A percentile compares a stretch with the other conserved stretches of the same genome.
phyloP scores from a whole-genome alignment of 805 yeast species.

The Jamesozyma rosinii region DNA sequence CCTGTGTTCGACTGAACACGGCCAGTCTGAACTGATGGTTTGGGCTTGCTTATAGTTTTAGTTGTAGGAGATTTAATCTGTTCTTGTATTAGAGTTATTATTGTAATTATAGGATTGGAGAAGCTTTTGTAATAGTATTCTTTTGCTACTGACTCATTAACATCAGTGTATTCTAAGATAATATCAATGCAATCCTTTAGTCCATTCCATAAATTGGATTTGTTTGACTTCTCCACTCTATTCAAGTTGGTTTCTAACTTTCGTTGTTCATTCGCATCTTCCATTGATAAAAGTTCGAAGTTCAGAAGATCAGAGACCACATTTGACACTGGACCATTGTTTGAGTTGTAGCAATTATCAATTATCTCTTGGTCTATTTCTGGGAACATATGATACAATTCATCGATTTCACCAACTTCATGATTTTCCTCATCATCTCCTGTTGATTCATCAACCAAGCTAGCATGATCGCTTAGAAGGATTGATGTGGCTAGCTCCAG shows the following conservation, averaged over 20 bases:
- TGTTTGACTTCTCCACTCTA: neutral
- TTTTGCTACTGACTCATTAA: conserved; percentile 11
- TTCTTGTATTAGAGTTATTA: conserved; percentile 30
- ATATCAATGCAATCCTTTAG: conserved; percentile 12
- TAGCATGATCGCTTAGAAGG: conserved; percentile 14
- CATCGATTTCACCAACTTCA: conserved; percentile 2
- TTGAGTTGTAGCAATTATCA: conserved; percentile 23
- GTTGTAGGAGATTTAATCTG: neutral
- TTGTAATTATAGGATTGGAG: conserved; percentile 27
- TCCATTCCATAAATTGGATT: conserved; percentile 11
- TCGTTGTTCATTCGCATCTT: conserved; percentile 10
- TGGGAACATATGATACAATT: conserved; percentile 40
- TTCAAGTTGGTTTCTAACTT: conserved; percentile 7
- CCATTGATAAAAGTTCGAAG: conserved; percentile 11
- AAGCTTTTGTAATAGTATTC: conserved; percentile 26
- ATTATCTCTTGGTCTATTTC: conserved; percentile 28
- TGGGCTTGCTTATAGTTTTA: neutral
- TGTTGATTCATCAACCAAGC: neutral
- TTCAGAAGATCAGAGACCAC: conserved; percentile 14
- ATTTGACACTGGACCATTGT: conserved; percentile 27
- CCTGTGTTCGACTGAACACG: conserved; percentile 31
- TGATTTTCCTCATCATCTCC: neutral
- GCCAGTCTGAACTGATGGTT: neutral
- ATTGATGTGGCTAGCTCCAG: conserved; percentile 19
- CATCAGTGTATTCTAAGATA: conserved; percentile 18